Conservation (phyloP, 2,329 filamentous ascomycete genomes). For the Nothopassalora personata region DNA sequence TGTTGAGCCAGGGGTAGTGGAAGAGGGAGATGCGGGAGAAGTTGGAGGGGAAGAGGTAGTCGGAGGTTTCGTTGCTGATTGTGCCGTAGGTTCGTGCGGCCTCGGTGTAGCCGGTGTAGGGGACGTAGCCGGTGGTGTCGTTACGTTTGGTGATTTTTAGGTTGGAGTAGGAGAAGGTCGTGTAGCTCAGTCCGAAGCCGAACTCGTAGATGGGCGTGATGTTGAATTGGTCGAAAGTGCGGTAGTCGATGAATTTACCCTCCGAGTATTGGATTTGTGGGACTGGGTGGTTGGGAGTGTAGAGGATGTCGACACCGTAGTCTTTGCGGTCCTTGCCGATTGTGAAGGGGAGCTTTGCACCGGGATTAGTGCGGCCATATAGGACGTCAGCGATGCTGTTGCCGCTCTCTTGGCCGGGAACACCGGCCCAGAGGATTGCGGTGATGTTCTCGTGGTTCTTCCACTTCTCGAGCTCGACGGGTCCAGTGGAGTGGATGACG, state of each 20-base stretch:
- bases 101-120: conserved; percentile 55
- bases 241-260: conserved; percentile 77
- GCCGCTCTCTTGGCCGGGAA: conserved; percentile 30
- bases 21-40: conserved; percentile 49
- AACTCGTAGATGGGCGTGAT: conserved; percentile 48
- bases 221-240: conserved; percentile 41
- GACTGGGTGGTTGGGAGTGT: conserved; percentile 37
- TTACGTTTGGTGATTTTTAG: conserved; percentile 39
- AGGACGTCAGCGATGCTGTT: conserved; percentile 27
- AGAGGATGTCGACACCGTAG: conserved; percentile 27
- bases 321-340: conserved; percentile 28
- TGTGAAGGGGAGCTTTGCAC: conserved; percentile 30
- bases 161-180: conserved; percentile 67
- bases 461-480: conserved; percentile 28
- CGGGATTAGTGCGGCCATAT: conserved; percentile 28
- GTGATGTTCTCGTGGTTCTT: conserved; percentile 31
- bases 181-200: conserved; percentile 58
- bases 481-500: conserved; percentile 28
- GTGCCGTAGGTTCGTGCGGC: conserved; percentile 60
- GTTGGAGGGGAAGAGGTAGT: conserved; percentile 55
- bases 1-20: conserved; percentile 68
- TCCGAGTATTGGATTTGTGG: conserved; percentile 37
- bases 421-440: conserved; percentile 28
- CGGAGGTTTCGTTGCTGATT: conserved; percentile 51
- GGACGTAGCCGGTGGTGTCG: conserved; percentile 47